A percentile compares a stretch with the other conserved stretches of the same genome.
phyloP scores from a whole-genome alignment of 345 rosid species.

The Kandelia obovata region DNA sequence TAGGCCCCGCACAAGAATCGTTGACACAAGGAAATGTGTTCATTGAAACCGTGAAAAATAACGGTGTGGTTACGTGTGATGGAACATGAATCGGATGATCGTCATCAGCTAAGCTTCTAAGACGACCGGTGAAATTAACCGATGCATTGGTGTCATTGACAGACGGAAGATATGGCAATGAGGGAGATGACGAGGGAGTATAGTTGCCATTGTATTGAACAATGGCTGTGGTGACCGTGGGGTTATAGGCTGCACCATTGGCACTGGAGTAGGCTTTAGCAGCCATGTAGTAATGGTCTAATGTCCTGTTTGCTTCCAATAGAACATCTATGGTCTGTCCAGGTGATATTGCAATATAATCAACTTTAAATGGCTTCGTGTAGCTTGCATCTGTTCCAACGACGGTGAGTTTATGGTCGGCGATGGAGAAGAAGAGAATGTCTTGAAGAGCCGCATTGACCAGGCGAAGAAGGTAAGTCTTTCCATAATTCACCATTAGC shows the following conservation, averaged over 20 bases:
- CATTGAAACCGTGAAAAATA: conserved; percentile 39
- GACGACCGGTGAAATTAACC: conserved; percentile 16
- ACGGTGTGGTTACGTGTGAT: conserved; percentile 18
- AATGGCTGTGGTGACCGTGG: conserved; percentile 37
- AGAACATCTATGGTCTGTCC: conserved; percentile 57
- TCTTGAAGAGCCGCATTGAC: conserved; percentile 34
- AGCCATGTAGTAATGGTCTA: conserved; percentile 47
- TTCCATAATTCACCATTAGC: conserved; percentile 1
- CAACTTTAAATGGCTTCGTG: conserved; percentile 4
- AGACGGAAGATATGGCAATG: conserved; percentile 44
- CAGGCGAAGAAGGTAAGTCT: conserved; percentile 37
- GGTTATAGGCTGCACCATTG: conserved; percentile 18
- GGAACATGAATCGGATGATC: conserved; percentile 40
- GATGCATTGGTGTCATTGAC: conserved; percentile 36
- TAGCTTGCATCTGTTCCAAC: conserved; percentile 33
- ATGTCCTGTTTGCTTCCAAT: conserved; percentile 41
- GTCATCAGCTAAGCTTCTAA: conserved; percentile 22
- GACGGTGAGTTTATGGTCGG: conserved; percentile 32
- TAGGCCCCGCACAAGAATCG: conserved; percentile 25
- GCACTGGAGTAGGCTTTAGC: conserved; percentile 37
- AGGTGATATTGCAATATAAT: conserved; percentile 46
- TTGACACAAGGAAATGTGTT: conserved; percentile 32
- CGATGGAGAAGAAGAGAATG: conserved; percentile 30
- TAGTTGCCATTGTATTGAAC: conserved; percentile 32
- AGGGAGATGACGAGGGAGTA: conserved; percentile 15